Conservation (phyloP, 495 filamentous ascomycete species). For the Neurospora tetrasperma region DNA sequence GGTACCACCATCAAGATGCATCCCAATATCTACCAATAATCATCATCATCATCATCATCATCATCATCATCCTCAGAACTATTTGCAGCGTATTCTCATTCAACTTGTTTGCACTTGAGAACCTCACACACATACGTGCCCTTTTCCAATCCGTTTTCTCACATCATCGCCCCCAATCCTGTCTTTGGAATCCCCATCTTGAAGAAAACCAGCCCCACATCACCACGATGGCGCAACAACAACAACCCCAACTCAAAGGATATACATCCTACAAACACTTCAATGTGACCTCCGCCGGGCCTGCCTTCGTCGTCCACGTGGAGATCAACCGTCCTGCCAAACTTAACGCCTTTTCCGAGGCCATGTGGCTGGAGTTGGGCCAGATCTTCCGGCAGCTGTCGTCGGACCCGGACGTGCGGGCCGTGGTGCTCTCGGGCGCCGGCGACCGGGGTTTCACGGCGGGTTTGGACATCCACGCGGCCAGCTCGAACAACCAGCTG, state of each 20-base stretch:
- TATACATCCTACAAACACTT: conserved; percentile 57
- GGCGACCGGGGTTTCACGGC: conserved; percentile 80
- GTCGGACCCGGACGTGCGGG: conserved; percentile 58
- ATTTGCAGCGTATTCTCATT: background rate
- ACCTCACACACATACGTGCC: background rate
- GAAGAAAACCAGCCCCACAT: background rate
- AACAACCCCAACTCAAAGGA: conserved; percentile 5
- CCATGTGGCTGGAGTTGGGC: conserved; percentile 83
- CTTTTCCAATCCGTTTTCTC: background rate
- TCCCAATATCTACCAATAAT: background rate
- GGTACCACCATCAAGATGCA: background rate
- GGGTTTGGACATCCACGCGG: conserved; percentile 68
- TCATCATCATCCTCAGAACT: background rate
- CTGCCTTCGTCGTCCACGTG: conserved; percentile 70
- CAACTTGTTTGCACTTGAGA: background rate
- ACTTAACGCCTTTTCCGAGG: conserved; percentile 80
- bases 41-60: background rate
- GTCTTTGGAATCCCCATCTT: background rate
- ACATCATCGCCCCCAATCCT: background rate
- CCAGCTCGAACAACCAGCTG: conserved; percentile 34
- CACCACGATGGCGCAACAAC: conserved; percentile 15
- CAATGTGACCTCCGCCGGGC: conserved; percentile 57
- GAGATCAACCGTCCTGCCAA: conserved; percentile 87
- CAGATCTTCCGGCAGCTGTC: conserved; percentile 67
- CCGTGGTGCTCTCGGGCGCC: conserved; percentile 70